Percentiles rank a stretch among this genome's conserved stretches.
Evolutionary conservation across 352 stramenopile species (phyloP).

Genomic region (Globisporangium solare): DNA sequence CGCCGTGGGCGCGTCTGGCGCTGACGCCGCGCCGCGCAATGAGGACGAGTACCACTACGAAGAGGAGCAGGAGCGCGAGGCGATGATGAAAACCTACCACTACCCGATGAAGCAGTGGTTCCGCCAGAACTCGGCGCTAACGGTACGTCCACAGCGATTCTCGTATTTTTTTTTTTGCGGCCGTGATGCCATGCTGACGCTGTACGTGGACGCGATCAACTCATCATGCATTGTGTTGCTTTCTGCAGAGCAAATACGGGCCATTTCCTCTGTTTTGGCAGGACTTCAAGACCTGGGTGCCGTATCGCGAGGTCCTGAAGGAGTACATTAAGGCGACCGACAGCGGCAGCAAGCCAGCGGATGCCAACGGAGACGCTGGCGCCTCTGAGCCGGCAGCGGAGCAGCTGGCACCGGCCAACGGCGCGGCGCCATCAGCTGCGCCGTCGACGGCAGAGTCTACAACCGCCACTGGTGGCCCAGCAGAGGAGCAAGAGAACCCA

Average conservation of each 20-base stretch:
- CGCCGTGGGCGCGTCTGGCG: no score
- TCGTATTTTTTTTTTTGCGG: background rate
- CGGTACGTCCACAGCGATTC: conserved; percentile 16
- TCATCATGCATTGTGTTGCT: background rate
- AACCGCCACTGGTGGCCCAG: background rate
- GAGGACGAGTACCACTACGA: conserved; percentile 75
- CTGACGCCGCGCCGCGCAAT: background rate
- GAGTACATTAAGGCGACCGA: conserved; percentile 85
- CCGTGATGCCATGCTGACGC: background rate
- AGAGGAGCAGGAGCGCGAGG: conserved; percentile 82
- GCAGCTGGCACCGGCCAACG: conserved; percentile 10
- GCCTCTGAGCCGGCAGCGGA: background rate
- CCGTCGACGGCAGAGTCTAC: background rate
- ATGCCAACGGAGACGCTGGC: background rate
- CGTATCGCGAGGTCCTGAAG: conserved; percentile 91
- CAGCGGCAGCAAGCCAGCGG: conserved; percentile 19
- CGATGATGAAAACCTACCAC: conserved; percentile 87
- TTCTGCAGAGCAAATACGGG: conserved; percentile 78
- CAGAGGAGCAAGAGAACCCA: conserved; percentile 31
- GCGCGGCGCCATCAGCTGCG: background rate
- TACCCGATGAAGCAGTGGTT: conserved; percentile 89
- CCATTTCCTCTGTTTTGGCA: conserved; percentile 93
- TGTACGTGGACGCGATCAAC: conserved; percentile 1
- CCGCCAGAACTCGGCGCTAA: conserved; percentile 44
- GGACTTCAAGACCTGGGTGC: conserved; percentile 91